Conservation (phyloP, 345 rosid genomes). For the Mangifera indica region DNA sequence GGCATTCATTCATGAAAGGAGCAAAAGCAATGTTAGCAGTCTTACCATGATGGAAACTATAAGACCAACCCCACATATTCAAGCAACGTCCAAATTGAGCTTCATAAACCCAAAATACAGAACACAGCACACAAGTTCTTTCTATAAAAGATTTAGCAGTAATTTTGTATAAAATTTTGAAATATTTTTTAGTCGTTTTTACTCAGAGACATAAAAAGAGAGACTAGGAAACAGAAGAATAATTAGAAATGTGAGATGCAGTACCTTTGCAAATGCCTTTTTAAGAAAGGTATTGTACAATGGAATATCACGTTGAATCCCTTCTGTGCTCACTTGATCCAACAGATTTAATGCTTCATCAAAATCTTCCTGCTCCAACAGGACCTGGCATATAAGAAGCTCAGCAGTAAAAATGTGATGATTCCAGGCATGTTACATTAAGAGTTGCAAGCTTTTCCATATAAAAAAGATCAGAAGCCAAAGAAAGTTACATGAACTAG, state of each 20-base stretch:
- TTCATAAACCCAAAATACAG: neutral
- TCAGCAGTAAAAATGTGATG: conserved; percentile 15
- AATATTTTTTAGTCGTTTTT: no score
- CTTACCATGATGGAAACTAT: neutral
- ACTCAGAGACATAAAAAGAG: neutral
- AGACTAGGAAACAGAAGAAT: neutral
- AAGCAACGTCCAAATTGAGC: neutral
- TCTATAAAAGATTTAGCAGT: neutral
- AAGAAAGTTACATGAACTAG: neutral
- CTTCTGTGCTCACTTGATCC: conserved; percentile 52
- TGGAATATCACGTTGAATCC: conserved; percentile 44
- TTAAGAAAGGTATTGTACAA: conserved; percentile 64
- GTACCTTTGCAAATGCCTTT: conserved; percentile 54
- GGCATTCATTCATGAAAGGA: conserved; percentile 9
- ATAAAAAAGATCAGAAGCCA: neutral
- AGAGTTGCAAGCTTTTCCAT: neutral
- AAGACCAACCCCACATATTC: neutral
- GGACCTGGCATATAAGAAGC: conserved; percentile 41
- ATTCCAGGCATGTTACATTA: neutral
- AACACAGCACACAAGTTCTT: neutral
- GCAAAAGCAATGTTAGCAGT: conserved; percentile 7
- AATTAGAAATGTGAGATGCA: neutral
- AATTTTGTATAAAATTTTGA: neutral
- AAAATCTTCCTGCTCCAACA: conserved; percentile 44
- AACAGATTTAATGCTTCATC: conserved; percentile 56